These are phyloP conservation scores for Aspergillus neoniger DNA, from an alignment of 2,329 filamentous ascomycete genomes.

Conservation along the genomic window DNA sequence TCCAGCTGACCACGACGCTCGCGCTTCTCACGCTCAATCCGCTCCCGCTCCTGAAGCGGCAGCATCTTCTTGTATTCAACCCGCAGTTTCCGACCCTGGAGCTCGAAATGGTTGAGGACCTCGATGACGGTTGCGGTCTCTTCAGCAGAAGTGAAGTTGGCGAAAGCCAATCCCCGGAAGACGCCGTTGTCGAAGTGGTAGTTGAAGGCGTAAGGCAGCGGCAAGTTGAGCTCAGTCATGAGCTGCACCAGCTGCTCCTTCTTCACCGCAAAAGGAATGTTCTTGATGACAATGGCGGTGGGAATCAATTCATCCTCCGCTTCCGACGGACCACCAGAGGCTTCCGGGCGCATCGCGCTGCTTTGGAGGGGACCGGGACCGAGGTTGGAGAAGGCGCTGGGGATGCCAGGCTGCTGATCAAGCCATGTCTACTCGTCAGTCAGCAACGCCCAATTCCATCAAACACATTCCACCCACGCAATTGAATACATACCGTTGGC, in stretches of 20 bases:
- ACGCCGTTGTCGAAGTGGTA: conserved; percentile 99
- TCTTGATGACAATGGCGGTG: conserved; percentile 98
- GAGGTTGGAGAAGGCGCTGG: conserved; percentile 49
- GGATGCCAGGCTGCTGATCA: conserved; percentile 56
- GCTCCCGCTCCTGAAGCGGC: conserved; percentile 86
- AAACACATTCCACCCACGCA: no score
- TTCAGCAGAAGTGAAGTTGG: conserved; percentile 94
- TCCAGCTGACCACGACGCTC: conserved; percentile 94
- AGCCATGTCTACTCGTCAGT: conserved; percentile 59
- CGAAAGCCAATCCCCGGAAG: conserved; percentile 92
- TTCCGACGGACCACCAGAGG: conserved; percentile 42
- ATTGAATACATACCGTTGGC: conserved; percentile 65
- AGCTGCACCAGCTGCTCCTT: conserved; percentile 91
- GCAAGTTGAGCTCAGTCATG: conserved; percentile 92
- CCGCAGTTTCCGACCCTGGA: conserved; percentile 88
- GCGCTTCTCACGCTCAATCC: conserved; percentile 95
- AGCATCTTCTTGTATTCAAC: conserved; percentile 99
- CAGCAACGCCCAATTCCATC: neutral
- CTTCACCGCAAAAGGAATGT: conserved; percentile 97
- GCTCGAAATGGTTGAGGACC: conserved; percentile 90
- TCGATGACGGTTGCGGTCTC: conserved; percentile 93
- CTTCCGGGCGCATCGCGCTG: conserved; percentile 45
- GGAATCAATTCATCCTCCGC: conserved; percentile 84
- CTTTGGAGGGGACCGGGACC: conserved; percentile 46
- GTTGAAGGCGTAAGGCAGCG: conserved; percentile 97